phyloP scores from a whole-genome alignment of 768 basidiomycete genomes.

The Ramaria rubella region DNA sequence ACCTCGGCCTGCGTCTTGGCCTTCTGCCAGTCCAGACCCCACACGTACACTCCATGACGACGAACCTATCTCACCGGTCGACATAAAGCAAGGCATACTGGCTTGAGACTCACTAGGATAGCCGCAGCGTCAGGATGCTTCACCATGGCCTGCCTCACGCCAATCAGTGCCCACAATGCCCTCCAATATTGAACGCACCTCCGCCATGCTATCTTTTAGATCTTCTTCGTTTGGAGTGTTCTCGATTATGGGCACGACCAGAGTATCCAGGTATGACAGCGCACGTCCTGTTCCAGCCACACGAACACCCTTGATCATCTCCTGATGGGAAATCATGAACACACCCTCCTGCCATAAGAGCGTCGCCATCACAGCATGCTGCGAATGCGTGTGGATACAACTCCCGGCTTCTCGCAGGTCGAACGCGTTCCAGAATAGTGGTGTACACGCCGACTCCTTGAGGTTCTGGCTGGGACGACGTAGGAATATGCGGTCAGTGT shows the following conservation, averaged over 20 bases:
- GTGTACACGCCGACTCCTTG: conserved; percentile 85
- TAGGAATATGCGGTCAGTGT: conserved; percentile 69
- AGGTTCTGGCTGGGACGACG: conserved; percentile 63
- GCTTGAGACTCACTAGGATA: conserved; percentile 39
- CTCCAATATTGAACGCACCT: conserved; percentile 22
- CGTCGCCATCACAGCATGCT: conserved; percentile 86
- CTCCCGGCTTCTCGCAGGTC: conserved; percentile 71
- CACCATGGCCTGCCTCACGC: conserved; percentile 53
- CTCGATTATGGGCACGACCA: conserved; percentile 82
- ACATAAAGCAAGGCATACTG: background rate
- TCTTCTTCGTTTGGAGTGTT: conserved; percentile 91
- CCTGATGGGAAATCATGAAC: conserved; percentile 82
- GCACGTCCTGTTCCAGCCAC: conserved; percentile 69
- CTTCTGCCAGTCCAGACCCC: conserved; percentile 85
- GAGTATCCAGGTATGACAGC: conserved; percentile 77
- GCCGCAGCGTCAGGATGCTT: conserved; percentile 74
- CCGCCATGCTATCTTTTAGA: conserved; percentile 81
- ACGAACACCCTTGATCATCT: conserved; percentile 93
- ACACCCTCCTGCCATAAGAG: conserved; percentile 56
- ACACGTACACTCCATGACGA: conserved; percentile 78
- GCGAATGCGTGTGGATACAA: conserved; percentile 88
- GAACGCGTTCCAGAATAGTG: conserved; percentile 90
- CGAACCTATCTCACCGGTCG: conserved; percentile 33
- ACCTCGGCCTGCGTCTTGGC: conserved; percentile 87
- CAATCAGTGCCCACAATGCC: background rate